Percentiles rank a stretch among this genome's conserved stretches.
Conservation (phyloP, 805 yeast genomes). For the Priceomyces medius region DNA sequence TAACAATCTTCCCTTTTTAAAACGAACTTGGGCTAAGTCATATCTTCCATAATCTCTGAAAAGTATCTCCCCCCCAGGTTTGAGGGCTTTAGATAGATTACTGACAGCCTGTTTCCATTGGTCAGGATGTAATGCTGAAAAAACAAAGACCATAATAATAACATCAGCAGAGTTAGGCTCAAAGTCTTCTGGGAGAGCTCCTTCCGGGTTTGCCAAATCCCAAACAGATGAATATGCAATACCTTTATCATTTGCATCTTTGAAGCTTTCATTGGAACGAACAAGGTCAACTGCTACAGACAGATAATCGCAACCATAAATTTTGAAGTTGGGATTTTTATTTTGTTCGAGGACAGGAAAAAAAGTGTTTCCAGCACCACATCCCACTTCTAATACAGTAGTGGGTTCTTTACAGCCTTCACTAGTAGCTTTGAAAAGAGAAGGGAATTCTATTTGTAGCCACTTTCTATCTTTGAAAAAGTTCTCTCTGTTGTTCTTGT, state of each 20-base stretch:
- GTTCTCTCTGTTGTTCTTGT: constrained; percentile 85
- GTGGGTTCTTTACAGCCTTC: constrained; percentile 66
- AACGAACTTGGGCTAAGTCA: constrained; percentile 92
- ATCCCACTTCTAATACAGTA: constrained; percentile 87
- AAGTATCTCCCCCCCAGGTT: constrained; percentile 89
- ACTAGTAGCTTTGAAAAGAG: constrained; percentile 69
- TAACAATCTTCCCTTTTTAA: constrained; percentile 80
- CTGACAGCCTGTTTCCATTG: constrained; percentile 85
- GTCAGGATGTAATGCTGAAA: constrained; percentile 85
- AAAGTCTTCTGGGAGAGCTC: constrained; percentile 77
- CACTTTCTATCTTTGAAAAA: constrained; percentile 96
- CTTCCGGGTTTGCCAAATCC: constrained; percentile 84
- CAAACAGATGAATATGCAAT: constrained; percentile 83
- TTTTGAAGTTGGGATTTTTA: constrained; percentile 68
- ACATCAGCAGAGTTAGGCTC: constrained; percentile 82
- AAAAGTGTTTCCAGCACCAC: constrained; percentile 98
- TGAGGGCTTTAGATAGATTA: constrained; percentile 69
- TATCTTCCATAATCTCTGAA: constrained; percentile 95
- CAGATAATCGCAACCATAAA: constrained; percentile 88
- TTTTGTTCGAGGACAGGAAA: constrained; percentile 86
- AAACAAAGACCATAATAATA: constrained; percentile 92
- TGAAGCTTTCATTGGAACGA: constrained; percentile 58
- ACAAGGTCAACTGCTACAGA: constrained; percentile 88
- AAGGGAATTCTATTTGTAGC: constrained; percentile 93
- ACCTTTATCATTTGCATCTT: constrained; percentile 44